Evolutionary conservation across 169 alveolate species (phyloP), one percentile per base, ranked within the genome.

Genomic region (Cystoisospora suis): DNA sequence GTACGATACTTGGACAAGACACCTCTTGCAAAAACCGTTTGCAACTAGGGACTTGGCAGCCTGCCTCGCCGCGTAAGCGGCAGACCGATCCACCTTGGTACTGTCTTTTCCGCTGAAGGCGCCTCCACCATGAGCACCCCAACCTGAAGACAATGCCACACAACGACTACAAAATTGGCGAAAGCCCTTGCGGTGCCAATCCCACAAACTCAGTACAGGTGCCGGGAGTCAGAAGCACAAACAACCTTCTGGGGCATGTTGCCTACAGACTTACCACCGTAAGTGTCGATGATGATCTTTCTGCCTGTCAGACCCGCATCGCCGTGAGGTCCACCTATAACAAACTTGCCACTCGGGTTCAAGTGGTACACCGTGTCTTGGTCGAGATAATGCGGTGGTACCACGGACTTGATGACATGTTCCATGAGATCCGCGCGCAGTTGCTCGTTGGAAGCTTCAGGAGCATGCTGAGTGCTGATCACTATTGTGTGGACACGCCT

Each of bases 81-180:
- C 99, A 27, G 99, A 97, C 69, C 99, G 96, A 93, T 99, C 99
- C 49, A 98, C 99, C 96, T 99, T 99, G 53, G 99, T 97, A 75
- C 99, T 95, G 92, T 99, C 99, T 94, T 99, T 99, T 75, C 99
- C 99, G 75, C 99, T 98, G 97, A 99, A 99, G 75, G 99, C 99
- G 72, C 99, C 99, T 23, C 99, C 99, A 36, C 99, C 99, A 94
- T 99, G 99, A 36, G 93, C 99, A 27, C 99, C 99, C 99, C 99
- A 98, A 72, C 99, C 91, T 86, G 47, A 2, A 32, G 32, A 45
- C 7, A 80, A 80, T n/a, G n/a, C n/a, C n/a, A n/a, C n/a, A n/a
- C n/a, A n/a, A n/a, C n/a, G n/a, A n/a, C n/a, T n/a, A n/a, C n/a
- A n/a, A n/a, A n/a, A n/a, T n/a, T n/a, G n/a, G n/a, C n/a, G n/a